Evolutionary conservation across 1,284 basidiomycete genomes (phyloP), one percentile per base, ranked within the genome.

Genomic region (Inonotus hispidus): DNA sequence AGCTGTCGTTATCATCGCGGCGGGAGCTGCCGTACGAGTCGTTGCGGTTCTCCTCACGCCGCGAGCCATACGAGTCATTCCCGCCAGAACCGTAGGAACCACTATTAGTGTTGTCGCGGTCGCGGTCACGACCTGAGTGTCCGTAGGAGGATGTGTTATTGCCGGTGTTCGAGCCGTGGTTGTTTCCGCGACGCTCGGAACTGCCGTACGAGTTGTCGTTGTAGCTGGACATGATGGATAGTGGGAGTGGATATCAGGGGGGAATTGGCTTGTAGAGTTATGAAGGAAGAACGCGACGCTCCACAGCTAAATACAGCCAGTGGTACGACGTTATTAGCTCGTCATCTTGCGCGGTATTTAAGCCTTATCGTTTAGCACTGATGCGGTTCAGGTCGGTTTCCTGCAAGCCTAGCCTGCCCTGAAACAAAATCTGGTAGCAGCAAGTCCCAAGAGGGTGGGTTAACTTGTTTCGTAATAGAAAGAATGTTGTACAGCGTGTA

Each of bases 1-100:
- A 59, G 23, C 27, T 32, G n/a, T 45, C 45, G 45, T 38, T 46
- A 35, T 47, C 43, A 39, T 58, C 25, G 56, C 43, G 23, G 53
- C 32, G 19, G 10, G 53, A 54, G 19, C 19, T 13, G 38, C 39
- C 39, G 35, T 55, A 55, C 38, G 39, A 55, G 23, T 53, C 23
- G 46, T 49, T 23, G 23, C 21, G 37, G 53, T 56, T 56, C 23
- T 56, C 29, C 41, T 49, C 46, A 29, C 46, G 46, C 19, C 23
- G 11, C 4, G 46, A 49, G 13, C 23, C 46, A 29, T 49, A 27
- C 8, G 46, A 43, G 8, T 32, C 21, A 25, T 27, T 57, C 25
- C 29, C 29, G 16, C 56, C 47, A 19, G 49, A 32, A 27, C 47
- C n/a, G 16, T 37, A 16, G 39, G 32, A 32, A 8, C 32, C 32